Conservation (phyloP, 2,329 filamentous ascomycete genomes). For the Penicillium decumbens region DNA sequence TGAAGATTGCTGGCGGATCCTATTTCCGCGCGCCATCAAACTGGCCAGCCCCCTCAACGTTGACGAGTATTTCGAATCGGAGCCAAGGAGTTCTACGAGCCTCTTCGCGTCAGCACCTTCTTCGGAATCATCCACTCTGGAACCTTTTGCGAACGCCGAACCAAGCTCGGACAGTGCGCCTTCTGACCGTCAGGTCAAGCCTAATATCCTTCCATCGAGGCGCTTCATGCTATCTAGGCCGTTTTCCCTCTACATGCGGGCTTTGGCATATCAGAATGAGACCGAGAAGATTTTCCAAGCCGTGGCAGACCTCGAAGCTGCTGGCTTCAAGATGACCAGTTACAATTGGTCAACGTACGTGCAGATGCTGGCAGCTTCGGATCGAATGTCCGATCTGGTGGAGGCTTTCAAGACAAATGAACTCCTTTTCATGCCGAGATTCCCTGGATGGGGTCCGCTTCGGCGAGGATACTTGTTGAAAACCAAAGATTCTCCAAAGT, state of each 20-base stretch:
- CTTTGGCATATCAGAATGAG: slow-evolving; percentile 51
- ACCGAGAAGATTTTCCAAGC: slow-evolving; percentile 49
- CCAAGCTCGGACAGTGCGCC: background rate
- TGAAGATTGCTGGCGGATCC: slow-evolving; percentile 61
- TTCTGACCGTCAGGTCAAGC: background rate
- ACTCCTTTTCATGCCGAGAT: slow-evolving; percentile 68
- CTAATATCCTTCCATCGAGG: slow-evolving; percentile 29
- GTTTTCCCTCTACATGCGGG: slow-evolving; percentile 51
- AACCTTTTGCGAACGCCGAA: background rate
- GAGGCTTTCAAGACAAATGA: slow-evolving; percentile 71
- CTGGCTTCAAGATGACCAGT: slow-evolving; percentile 70
- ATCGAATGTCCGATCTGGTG: slow-evolving; percentile 51
- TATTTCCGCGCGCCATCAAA: slow-evolving; percentile 51
- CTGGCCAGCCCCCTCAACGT: slow-evolving; percentile 38
- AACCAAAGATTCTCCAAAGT: slow-evolving; percentile 26
- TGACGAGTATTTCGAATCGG: slow-evolving; percentile 11
- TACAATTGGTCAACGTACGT: slow-evolving; percentile 78
- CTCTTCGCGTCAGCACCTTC: background rate
- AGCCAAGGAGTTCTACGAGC: background rate
- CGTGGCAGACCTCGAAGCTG: slow-evolving; percentile 53
- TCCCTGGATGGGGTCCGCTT: slow-evolving; percentile 64
- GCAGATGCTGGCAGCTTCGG: slow-evolving; percentile 59
- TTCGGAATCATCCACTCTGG: background rate
- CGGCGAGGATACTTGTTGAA: slow-evolving; percentile 31
- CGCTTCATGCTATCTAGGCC: slow-evolving; percentile 49